These are phyloP conservation scores for Talaromyces funiculosus DNA, from an alignment of 2,329 filamentous ascomycete genomes.

Conservation along the genomic window DNA sequence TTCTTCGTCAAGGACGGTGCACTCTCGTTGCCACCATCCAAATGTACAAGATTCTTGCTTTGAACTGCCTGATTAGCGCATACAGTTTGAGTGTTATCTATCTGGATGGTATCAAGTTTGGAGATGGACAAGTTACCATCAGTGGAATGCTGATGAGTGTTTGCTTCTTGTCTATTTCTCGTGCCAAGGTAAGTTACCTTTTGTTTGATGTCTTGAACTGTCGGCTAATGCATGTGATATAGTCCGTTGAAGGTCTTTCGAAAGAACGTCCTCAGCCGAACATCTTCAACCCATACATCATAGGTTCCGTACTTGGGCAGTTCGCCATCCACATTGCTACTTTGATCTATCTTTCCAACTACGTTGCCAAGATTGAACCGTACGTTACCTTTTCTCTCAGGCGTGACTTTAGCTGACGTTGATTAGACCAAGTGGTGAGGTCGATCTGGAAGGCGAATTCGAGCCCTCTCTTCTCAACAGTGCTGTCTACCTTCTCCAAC, in stretches of 20 bases:
- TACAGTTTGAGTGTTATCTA: constrained; percentile 97
- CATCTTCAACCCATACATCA: constrained; percentile 99
- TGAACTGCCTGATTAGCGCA: constrained; percentile 96
- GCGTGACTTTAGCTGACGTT: not conserved
- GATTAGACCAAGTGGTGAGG: constrained; percentile 40
- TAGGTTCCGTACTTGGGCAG: constrained; percentile 92
- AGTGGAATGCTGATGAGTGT: constrained; percentile 99
- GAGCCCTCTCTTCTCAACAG: constrained; percentile 89
- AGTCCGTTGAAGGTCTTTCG: constrained; percentile 86
- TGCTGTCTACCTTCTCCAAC: constrained; percentile 91
- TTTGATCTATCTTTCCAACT: constrained; percentile 86
- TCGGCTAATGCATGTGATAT: constrained; percentile 25
- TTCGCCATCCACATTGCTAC: constrained; percentile 94
- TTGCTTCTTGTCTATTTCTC: constrained; percentile 97
- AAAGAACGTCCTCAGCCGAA: constrained; percentile 97
- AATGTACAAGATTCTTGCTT: constrained; percentile 99
- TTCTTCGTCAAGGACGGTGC: constrained; percentile 94
- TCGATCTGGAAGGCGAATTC: constrained; percentile 95
- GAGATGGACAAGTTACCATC: constrained; percentile 96
- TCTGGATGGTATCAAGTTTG: constrained; percentile 97
- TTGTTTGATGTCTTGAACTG: not conserved
- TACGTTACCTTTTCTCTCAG: constrained; percentile 45
- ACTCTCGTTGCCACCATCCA: constrained; percentile 97
- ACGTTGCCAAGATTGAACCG: constrained; percentile 81
- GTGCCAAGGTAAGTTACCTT: constrained; percentile 61